phyloP scores from a whole-genome alignment of 768 basidiomycete species.

The Trametes meyenii region DNA sequence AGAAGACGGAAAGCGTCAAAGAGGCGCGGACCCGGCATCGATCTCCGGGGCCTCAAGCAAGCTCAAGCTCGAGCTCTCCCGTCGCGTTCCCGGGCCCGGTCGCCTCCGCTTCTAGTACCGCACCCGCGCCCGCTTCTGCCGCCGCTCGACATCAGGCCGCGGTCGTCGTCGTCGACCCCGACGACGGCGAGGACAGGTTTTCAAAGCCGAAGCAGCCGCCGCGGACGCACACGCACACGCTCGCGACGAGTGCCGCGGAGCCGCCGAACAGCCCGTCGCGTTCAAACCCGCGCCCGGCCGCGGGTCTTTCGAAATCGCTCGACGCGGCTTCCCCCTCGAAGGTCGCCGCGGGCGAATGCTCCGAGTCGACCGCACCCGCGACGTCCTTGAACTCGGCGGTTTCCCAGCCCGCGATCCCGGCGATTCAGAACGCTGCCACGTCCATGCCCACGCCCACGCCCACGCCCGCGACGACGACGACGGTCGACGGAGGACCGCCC shows the following conservation, averaged over 20 bases:
- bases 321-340: too few relatives aligned
- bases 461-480: not conserved
- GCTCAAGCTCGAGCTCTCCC: constrained; percentile 5
- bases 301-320: too few relatives aligned
- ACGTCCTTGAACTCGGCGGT: too few relatives aligned
- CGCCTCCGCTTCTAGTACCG: not conserved
- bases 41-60: not conserved
- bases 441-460: constrained; percentile 3
- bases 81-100: not conserved
- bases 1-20: not conserved
- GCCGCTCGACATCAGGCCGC: not conserved
- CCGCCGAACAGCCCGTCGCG: not conserved
- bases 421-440: not conserved
- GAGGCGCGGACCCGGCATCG: not conserved
- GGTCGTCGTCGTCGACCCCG: constrained; percentile 5
- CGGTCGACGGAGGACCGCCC: constrained; percentile 5
- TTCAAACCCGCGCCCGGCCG: too few relatives aligned
- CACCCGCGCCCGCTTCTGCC: not conserved
- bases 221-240: constrained; percentile 7
- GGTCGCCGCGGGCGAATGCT: too few relatives aligned
- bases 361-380: too few relatives aligned
- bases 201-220: constrained; percentile 14
- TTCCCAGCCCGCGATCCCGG: not conserved
- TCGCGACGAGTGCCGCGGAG: not conserved
- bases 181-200: constrained; percentile 19